Percentiles rank a stretch among this genome's conserved stretches.
phyloP scores from a whole-genome alignment of 2,329 filamentous ascomycete genomes.

The Fusarium sp. region DNA sequence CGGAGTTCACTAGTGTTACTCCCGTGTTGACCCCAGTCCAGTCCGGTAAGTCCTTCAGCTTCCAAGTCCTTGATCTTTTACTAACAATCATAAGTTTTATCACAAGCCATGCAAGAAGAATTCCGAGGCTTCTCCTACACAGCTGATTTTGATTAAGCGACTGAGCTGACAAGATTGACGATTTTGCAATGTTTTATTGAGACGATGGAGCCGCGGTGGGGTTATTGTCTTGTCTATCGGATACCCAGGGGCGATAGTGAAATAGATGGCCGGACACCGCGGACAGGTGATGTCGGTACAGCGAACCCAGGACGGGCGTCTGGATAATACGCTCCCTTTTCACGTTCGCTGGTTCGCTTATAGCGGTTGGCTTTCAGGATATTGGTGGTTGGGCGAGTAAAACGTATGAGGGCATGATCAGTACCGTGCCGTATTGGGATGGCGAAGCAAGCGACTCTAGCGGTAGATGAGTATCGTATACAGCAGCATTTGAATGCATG shows the following conservation, averaged over 20 bases:
- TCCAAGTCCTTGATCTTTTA: neutral
- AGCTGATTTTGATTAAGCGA: slow-evolving; percentile 80
- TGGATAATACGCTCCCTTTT: slow-evolving; percentile 13
- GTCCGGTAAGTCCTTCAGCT: slow-evolving; percentile 76
- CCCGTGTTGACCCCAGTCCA: slow-evolving; percentile 97
- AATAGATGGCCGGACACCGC: slow-evolving; percentile 42
- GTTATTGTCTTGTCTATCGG: slow-evolving; percentile 46
- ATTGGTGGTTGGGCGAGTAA: slow-evolving; percentile 38
- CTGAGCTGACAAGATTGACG: slow-evolving; percentile 33
- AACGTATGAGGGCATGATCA: slow-evolving; percentile 30
- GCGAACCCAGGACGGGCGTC: slow-evolving; percentile 26
- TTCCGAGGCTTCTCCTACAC: slow-evolving; percentile 99
- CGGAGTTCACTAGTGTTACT: slow-evolving; percentile 97
- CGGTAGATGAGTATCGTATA: slow-evolving; percentile 30
- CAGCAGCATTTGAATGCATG: slow-evolving; percentile 34
- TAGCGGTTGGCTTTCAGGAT: slow-evolving; percentile 37
- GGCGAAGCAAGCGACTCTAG: slow-evolving; percentile 25
- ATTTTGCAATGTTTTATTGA: slow-evolving; percentile 41
- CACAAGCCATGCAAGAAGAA: slow-evolving; percentile 99
- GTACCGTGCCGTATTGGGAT: slow-evolving; percentile 24
- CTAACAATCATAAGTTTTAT: slow-evolving; percentile 74
- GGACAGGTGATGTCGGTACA: slow-evolving; percentile 37
- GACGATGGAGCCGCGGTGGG: slow-evolving; percentile 42
- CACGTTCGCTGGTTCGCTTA: slow-evolving; percentile 33
- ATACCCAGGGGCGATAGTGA: slow-evolving; percentile 47